Percentiles rank a stretch among this genome's conserved stretches.
Conservation (phyloP, 768 basidiomycete species). For the Ramaria sp. region DNA sequence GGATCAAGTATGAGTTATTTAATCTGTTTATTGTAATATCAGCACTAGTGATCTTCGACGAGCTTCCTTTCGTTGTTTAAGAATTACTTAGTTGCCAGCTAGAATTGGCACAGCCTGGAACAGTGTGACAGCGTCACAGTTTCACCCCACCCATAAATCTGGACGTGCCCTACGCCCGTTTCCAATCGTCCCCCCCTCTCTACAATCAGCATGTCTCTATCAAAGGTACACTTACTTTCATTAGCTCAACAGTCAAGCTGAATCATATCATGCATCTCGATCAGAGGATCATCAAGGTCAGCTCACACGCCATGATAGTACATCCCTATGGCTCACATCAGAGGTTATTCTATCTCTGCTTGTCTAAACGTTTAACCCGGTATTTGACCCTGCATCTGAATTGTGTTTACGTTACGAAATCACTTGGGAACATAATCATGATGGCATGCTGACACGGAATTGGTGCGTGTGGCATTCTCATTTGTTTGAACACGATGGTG, state of each 20-base stretch:
- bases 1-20: too few species aligned
- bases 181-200: conserved; percentile 18
- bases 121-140: too few species aligned
- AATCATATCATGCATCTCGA: neutral
- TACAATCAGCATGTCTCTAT: neutral
- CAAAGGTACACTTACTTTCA: neutral
- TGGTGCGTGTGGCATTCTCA: neutral
- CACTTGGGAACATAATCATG: neutral
- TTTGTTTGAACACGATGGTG: too few species aligned
- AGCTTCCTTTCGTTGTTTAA: too few species aligned
- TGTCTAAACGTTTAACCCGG: neutral
- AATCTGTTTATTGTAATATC: too few species aligned
- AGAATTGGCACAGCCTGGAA: too few species aligned
- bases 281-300: conserved; percentile 6
- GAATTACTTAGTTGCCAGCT: too few species aligned
- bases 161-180: neutral
- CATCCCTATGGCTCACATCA: neutral
- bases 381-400: neutral
- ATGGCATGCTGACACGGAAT: neutral
- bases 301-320: neutral
- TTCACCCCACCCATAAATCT: too few species aligned
- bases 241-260: neutral
- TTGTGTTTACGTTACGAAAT: neutral
- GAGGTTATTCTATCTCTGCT: neutral
- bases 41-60: too few species aligned